A percentile compares a stretch with the other conserved stretches of the same genome.
Conservation (phyloP, 2,329 filamentous ascomycete genomes). For the Exophiala sideris region DNA sequence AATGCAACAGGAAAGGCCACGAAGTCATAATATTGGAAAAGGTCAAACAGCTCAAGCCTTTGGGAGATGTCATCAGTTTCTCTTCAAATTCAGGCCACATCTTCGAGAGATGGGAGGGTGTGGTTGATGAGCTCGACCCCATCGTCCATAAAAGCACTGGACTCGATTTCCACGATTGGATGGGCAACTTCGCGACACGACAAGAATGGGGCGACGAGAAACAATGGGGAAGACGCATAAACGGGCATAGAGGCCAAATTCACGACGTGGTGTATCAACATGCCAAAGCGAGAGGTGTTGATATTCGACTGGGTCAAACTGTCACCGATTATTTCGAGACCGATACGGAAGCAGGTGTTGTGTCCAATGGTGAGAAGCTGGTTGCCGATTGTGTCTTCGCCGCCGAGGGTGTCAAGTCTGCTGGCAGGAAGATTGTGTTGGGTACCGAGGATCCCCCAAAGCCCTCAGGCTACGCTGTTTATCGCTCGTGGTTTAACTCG, state of each 20-base stretch:
- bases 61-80: constrained; percentile 48
- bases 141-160: constrained; percentile 33
- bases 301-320: constrained; percentile 31
- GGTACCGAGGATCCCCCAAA: constrained; percentile 36
- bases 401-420: constrained; percentile 23
- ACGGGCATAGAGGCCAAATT: constrained; percentile 36
- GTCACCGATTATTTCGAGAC: constrained; percentile 33
- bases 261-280: constrained; percentile 35
- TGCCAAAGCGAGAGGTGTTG: constrained; percentile 29
- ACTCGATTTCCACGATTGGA: constrained; percentile 31
- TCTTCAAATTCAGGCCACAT: constrained; percentile 30
- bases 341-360: constrained; percentile 33
- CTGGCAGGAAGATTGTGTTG: constrained; percentile 26
- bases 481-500: constrained; percentile 34
- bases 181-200: constrained; percentile 32
- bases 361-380: constrained; percentile 23
- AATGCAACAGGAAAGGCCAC: constrained; percentile 29
- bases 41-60: constrained; percentile 41
- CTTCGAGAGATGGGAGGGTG: constrained; percentile 35
- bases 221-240: constrained; percentile 33
- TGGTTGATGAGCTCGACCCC: constrained; percentile 33
- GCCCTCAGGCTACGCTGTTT: constrained; percentile 33
- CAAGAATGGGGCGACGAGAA: constrained; percentile 35
- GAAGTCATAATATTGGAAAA: constrained; percentile 41
- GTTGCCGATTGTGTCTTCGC: constrained; percentile 22